phyloP scores from a whole-genome alignment of 2,329 filamentous ascomycete species.

The Pyrenophora tritici-repentis region DNA sequence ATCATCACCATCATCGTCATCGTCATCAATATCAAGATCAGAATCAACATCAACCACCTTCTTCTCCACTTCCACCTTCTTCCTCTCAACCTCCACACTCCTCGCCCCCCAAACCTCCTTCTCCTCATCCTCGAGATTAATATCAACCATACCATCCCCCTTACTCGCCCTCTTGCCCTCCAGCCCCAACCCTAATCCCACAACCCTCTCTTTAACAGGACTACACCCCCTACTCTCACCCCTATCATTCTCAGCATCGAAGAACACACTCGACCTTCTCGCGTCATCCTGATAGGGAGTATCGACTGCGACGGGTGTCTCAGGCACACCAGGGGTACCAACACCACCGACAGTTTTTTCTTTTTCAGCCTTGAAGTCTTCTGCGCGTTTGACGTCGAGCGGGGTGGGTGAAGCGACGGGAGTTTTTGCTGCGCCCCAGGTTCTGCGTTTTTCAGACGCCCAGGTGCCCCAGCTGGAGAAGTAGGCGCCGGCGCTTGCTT shows the following conservation, averaged over 20 bases:
- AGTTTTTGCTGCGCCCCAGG: constrained; percentile 37
- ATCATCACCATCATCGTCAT: not conserved
- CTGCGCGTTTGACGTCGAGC: constrained; percentile 34
- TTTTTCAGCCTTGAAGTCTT: constrained; percentile 34
- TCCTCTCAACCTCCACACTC: not conserved
- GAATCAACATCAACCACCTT: not conserved
- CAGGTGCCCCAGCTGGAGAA: constrained; percentile 67
- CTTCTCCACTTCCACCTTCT: too few relatives aligned
- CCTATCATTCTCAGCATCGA: constrained; percentile 24
- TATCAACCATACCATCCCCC: too few relatives aligned
- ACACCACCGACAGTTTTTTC: constrained; percentile 10
- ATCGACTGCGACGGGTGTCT: not conserved
- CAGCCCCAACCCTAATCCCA: too few relatives aligned
- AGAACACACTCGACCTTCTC: constrained; percentile 23
- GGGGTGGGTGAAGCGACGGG: constrained; percentile 27
- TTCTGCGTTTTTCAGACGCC: constrained; percentile 73
- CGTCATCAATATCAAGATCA: not conserved
- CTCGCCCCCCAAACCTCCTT: too few relatives aligned
- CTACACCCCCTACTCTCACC: not conserved
- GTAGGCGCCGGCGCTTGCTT: constrained; percentile 65
- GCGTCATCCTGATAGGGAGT: not conserved
- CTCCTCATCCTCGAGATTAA: too few relatives aligned
- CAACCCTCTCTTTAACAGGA: too few relatives aligned
- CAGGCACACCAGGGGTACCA: too few relatives aligned
- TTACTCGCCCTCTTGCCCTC: too few relatives aligned